A percentile compares a stretch with the other conserved stretches of the same genome.
These are phyloP conservation scores for Fusarium domesticum DNA, from an alignment of 2,329 filamentous ascomycete species.

Conservation along the genomic window DNA sequence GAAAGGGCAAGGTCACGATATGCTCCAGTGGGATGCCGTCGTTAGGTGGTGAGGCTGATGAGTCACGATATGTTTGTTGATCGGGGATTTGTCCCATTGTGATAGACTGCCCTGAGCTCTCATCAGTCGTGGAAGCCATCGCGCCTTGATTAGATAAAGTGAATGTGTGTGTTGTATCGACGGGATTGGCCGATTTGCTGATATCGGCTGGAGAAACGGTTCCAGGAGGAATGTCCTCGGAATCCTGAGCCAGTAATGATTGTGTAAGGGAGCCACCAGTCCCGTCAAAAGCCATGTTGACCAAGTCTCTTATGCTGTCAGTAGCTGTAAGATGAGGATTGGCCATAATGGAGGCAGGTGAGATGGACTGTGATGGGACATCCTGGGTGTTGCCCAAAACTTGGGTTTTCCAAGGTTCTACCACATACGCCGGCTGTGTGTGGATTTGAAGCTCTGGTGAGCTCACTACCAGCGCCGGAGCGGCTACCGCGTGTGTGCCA, in stretches of 20 bases:
- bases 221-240: conserved; percentile 23
- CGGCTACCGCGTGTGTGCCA: background rate
- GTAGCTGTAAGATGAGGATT: conserved; percentile 20
- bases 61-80: conserved; percentile 24
- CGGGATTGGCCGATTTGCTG: conserved; percentile 29
- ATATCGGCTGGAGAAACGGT: conserved; percentile 42
- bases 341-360: conserved; percentile 28
- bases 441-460: conserved; percentile 16
- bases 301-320: conserved; percentile 20
- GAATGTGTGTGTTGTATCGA: conserved; percentile 19
- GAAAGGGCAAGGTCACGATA: conserved; percentile 56
- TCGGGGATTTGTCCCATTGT: conserved; percentile 27
- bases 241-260: conserved; percentile 20
- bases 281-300: conserved; percentile 18
- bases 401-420: conserved; percentile 28
- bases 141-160: conserved; percentile 18
- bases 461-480: conserved; percentile 11
- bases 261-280: conserved; percentile 16
- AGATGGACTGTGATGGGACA: conserved; percentile 24
- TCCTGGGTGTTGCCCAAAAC: conserved; percentile 20
- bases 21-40: conserved; percentile 37
- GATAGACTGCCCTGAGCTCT: conserved; percentile 26
- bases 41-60: conserved; percentile 14
- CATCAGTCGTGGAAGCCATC: conserved; percentile 14
- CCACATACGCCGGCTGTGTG: conserved; percentile 16